Conservation (phyloP, 345 rosid species). For the Hibiscus syriacus region DNA sequence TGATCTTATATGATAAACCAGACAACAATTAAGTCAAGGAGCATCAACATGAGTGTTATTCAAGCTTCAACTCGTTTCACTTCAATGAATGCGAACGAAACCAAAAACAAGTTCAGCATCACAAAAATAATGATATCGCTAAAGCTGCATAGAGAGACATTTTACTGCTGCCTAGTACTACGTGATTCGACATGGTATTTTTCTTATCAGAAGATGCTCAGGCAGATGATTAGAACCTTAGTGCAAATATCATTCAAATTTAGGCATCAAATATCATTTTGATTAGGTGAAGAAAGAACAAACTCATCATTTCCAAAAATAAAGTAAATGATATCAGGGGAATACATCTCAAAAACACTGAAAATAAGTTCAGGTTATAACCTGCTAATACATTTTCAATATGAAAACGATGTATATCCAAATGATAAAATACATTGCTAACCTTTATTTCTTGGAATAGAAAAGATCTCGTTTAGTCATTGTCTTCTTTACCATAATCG, state of each 20-base stretch:
- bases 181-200: neutral
- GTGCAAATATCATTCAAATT: no score
- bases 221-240: neutral
- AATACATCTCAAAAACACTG: neutral
- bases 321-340: neutral
- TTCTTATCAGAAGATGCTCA: neutral
- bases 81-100: neutral
- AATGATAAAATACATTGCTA: slow-evolving; percentile 8
- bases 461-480: slow-evolving; percentile 19
- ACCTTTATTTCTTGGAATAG: slow-evolving; percentile 44
- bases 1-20: slow-evolving; percentile 1
- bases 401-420: neutral
- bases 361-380: neutral
- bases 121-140: neutral
- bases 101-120: neutral
- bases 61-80: neutral
- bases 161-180: no score
- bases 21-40: neutral
- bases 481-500: slow-evolving; percentile 80
- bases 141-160: neutral
- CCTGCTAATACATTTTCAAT: neutral
- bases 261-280: neutral
- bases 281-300: neutral
- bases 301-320: neutral
- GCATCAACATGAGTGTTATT: neutral